Base-by-base conservation (phyloP, 495 filamentous ascomycete species). In the Hapsidospora chrysogenum region DNA sequence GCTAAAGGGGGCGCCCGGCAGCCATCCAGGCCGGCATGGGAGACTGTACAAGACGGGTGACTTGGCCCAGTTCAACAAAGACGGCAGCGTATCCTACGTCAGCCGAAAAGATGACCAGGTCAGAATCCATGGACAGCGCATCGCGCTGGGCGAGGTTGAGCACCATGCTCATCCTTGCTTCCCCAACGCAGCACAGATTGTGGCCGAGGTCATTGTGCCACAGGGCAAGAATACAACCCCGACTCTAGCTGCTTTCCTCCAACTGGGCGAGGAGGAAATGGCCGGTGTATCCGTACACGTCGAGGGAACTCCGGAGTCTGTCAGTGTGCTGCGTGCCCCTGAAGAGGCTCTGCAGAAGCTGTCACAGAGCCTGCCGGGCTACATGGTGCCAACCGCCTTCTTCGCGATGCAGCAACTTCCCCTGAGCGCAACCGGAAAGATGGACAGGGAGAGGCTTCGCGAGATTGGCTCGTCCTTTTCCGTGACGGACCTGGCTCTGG, bases 41-140 rank as follows among this genome's bases (percentile, higher is more conserved):
- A 58, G 72, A 31, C 52, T 80, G 13, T 83, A 83, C 48, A 76
- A 74, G 51, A 78, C 74, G 1, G 74, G 76, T 3, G 76, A 80
- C 43, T 42, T 78, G 29, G 74, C 72, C 7, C 57, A 61, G 19
- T 76, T 78, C 38, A 66, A 69, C 11, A 68, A 70, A 4, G 56
- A 66, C 0, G 54, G 53, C 3, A 23, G 23, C 1, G 48, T 78
- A 11, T 55, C 61, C 27, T 78, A 72, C 49, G 50, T 79, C 19
- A 69, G 72, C 3, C 66, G 76, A 9, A 69, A 66, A 34, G 76
- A 79, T 33, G 64, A 67, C 5, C 74, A 78, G 40, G 66, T 77
- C 21, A 80, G 79, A 45, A 51, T 80, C 13, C 66, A 69, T n/a
- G 76, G 76, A 1, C 72, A 76, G 40, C 60, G 76, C n/a, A 17